phyloP scores from a whole-genome alignment of 495 filamentous ascomycete genomes.

The Neohortaea acidophila region DNA sequence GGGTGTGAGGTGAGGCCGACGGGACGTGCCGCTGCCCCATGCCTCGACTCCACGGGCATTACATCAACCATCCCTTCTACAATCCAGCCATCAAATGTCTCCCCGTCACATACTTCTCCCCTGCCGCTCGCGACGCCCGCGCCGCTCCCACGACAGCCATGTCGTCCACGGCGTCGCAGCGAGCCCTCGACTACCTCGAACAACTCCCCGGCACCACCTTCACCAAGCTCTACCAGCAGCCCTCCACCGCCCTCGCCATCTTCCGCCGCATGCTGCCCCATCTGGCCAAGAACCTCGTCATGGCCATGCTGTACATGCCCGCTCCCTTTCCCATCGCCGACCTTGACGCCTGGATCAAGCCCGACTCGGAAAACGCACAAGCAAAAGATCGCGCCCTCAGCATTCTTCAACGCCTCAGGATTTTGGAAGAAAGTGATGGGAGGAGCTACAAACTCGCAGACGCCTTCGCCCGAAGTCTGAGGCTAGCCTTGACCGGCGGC shows the following conservation, averaged over 20 bases:
- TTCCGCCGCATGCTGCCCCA: slow-evolving; percentile 94
- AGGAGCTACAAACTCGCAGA: slow-evolving; percentile 49
- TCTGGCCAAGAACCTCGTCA: slow-evolving; percentile 86
- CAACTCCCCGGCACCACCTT: slow-evolving; percentile 78
- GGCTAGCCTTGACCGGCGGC: slow-evolving; percentile 72
- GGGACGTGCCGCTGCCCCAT: no score
- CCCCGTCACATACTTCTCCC: background rate
- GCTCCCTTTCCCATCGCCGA: slow-evolving; percentile 55
- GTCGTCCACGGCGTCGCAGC: slow-evolving; percentile 33
- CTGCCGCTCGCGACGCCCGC: background rate
- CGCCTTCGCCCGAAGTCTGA: slow-evolving; percentile 60
- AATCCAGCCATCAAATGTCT: background rate
- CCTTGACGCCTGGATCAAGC: slow-evolving; percentile 69
- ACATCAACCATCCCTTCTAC: background rate
- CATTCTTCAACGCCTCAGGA: slow-evolving; percentile 68
- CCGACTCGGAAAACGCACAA: slow-evolving; percentile 45
- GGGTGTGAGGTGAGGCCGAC: no score
- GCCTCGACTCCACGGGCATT: background rate
- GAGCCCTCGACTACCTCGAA: slow-evolving; percentile 76
- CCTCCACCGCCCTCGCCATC: slow-evolving; percentile 84
- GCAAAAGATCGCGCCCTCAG: slow-evolving; percentile 62
- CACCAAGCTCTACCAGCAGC: slow-evolving; percentile 81
- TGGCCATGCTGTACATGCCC: slow-evolving; percentile 80
- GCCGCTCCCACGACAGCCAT: slow-evolving; percentile 1
- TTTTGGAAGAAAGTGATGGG: slow-evolving; percentile 47